phyloP scores from a whole-genome alignment of 169 alveolate species.

The Eimeria maxima region DNA sequence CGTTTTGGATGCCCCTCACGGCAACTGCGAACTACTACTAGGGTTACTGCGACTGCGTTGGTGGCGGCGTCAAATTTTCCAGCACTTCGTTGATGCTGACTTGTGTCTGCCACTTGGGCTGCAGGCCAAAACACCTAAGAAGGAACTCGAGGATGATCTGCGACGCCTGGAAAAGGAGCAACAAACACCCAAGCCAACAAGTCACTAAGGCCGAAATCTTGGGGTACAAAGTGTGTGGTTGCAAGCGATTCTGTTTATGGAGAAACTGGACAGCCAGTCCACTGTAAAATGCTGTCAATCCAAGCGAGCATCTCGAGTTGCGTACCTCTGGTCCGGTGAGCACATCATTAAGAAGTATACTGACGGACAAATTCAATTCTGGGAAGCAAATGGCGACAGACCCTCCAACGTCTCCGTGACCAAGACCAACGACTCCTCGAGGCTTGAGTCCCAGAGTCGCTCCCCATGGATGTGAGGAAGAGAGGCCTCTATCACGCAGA shows the following conservation, averaged over 20 bases:
- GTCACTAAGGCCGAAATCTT: background rate
- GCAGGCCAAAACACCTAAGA: constrained; percentile 81
- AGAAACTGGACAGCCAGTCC: background rate
- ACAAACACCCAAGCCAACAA: background rate
- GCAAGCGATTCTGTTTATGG: background rate
- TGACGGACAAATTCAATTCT: constrained; percentile 84
- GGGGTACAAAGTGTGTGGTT: background rate
- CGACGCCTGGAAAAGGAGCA: constrained; percentile 75
- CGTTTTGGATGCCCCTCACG: background rate
- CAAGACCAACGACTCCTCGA: constrained; percentile 84
- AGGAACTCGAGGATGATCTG: constrained; percentile 80
- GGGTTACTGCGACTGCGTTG: constrained; percentile 41
- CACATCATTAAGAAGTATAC: constrained; percentile 87
- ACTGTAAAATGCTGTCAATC: background rate
- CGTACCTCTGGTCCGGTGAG: constrained; percentile 85
- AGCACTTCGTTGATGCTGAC: constrained; percentile 79
- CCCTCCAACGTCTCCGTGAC: constrained; percentile 88
- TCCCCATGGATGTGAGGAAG: constrained; percentile 58
- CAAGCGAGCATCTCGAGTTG: background rate
- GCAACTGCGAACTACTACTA: background rate
- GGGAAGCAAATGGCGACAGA: constrained; percentile 86
- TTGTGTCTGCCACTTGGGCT: constrained; percentile 82
- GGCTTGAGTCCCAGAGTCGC: constrained; percentile 65
- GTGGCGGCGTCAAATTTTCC: constrained; percentile 76
- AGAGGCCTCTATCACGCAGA: constrained; percentile 51